Evolutionary conservation across 139 green algal genomes (phyloP).

Genomic region (Chlamydomonas asymmetrica): DNA sequence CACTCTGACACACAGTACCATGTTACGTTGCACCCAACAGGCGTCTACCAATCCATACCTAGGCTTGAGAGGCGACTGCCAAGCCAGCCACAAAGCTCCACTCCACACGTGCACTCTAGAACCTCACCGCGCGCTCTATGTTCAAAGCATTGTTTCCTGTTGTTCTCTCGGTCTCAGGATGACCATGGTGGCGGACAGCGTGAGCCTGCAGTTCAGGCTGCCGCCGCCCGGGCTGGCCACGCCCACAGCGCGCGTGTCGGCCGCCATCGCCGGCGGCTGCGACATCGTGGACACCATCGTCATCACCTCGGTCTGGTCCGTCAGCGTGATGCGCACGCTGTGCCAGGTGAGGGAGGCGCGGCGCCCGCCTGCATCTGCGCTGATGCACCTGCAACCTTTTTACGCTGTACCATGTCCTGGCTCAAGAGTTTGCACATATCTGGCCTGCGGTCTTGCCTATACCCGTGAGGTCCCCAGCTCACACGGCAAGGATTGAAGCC

Average conservation of each 20-base stretch:
- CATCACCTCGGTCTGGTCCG: slow-evolving; percentile 79
- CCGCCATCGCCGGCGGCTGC: slow-evolving; percentile 55
- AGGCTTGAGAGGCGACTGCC: not conserved
- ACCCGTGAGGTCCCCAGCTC: too few relatives aligned
- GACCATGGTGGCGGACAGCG: slow-evolving; percentile 69
- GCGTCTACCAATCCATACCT: not conserved
- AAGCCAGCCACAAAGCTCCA: not conserved
- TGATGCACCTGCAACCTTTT: too few relatives aligned
- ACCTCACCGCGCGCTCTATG: not conserved
- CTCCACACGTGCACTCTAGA: not conserved
- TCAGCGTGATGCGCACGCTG: slow-evolving; percentile 72
- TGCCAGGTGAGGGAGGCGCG: slow-evolving; percentile 48
- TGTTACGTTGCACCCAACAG: not conserved
- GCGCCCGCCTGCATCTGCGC: too few relatives aligned
- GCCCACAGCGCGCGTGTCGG: slow-evolving; percentile 37
- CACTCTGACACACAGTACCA: not conserved
- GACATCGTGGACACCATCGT: slow-evolving; percentile 69
- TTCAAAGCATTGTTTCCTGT: too few relatives aligned
- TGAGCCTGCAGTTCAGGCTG: slow-evolving; percentile 79
- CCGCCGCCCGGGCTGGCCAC: slow-evolving; percentile 62
- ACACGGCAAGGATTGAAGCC: not conserved
- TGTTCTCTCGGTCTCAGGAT: slow-evolving; percentile 15
- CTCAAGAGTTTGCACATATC: too few relatives aligned
- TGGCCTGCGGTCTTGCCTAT: too few relatives aligned
- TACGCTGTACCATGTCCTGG: too few relatives aligned